Evolutionary conservation across 2,329 filamentous ascomycete species (phyloP), one percentile per base, ranked within the genome.

Genomic region (Plectosphaerella cucumerina): DNA sequence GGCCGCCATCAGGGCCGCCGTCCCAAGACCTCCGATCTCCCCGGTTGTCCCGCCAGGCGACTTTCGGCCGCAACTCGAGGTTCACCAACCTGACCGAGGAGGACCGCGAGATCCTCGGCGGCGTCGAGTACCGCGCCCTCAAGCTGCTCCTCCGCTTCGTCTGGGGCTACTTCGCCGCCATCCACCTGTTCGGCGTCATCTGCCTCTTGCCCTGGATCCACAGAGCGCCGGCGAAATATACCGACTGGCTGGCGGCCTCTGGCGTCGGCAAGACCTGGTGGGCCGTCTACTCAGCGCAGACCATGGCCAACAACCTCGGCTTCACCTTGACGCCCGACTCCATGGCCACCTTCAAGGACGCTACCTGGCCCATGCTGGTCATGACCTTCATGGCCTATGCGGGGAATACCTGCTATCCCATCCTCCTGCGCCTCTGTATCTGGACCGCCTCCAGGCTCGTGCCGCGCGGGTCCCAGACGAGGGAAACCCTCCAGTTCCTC

Each of bases 361-460:
- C 75, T 0, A 65, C 61, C 1, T 68, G 62, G 53, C 68, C 66
- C 2, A 65, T 80, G 50, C 58, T 80, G 50, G 61, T 78, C 44
- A 75, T 80, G 65, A 70, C 67, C 4, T 64, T 74, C 14, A 56
- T 80, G 2, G 76, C 77, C 3, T 70, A 80, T 6, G 73, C 75
- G 0, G 79, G 78, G 2, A 78, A 81, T 49, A 81, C 78, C 0
- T 72, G 71, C 45, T 86, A 82, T 51, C 83, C 82, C 0, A 66
- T 82, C 17, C 72, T 84, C 47, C 70, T 85, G 0, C 74, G 84
- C 1, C 62, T 85, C 1, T 67, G 78, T 10, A 75, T 87, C 35
- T 87, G 81, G 81, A 63, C 62, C 8, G 72, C 78, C 58, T 77
- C 68, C 45, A 80, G 75, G 55, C 50, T 75, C 3, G 60, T 70